Evolutionary conservation across 305 asterid species (phyloP).

Genomic region (Vinca major): DNA sequence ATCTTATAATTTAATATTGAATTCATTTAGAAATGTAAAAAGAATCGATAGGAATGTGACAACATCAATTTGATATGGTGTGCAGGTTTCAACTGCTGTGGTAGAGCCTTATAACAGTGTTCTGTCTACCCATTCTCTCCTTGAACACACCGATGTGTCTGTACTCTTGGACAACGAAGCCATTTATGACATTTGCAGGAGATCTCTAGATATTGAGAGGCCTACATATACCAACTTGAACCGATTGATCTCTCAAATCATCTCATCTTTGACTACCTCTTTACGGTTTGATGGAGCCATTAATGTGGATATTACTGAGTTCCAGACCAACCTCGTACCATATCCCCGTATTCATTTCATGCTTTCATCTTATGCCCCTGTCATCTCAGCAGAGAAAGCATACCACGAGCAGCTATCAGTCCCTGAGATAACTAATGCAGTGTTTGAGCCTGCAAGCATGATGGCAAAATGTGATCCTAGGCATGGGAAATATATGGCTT

Average conservation of each 20-base stretch:
- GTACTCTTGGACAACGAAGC: slow-evolving; percentile 28
- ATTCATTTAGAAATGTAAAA: background rate
- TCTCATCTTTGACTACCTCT: slow-evolving; percentile 26
- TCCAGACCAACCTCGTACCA: slow-evolving; percentile 30
- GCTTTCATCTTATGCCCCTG: slow-evolving; percentile 29
- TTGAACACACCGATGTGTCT: slow-evolving; percentile 26
- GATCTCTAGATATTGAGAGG: slow-evolving; percentile 27
- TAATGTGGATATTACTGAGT: slow-evolving; percentile 25
- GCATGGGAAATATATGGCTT: slow-evolving; percentile 28
- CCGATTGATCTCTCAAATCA: slow-evolving; percentile 27
- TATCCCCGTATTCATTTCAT: slow-evolving; percentile 29
- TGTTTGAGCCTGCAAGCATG: slow-evolving; percentile 28
- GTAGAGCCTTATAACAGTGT: slow-evolving; percentile 32
- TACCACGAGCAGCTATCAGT: slow-evolving; percentile 25
- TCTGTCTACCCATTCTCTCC: slow-evolving; percentile 26
- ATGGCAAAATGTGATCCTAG: slow-evolving; percentile 30
- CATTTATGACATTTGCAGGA: slow-evolving; percentile 26
- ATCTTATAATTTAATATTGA: background rate
- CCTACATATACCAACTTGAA: slow-evolving; percentile 27
- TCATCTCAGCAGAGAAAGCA: slow-evolving; percentile 25
- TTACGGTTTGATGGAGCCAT: slow-evolving; percentile 28
- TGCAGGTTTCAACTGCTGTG: slow-evolving; percentile 28
- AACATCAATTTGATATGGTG: background rate
- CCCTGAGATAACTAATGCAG: slow-evolving; percentile 28
- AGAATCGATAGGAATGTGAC: background rate